phyloP scores from a whole-genome alignment of 495 filamentous ascomycete species.

The Cercophora scortea region DNA sequence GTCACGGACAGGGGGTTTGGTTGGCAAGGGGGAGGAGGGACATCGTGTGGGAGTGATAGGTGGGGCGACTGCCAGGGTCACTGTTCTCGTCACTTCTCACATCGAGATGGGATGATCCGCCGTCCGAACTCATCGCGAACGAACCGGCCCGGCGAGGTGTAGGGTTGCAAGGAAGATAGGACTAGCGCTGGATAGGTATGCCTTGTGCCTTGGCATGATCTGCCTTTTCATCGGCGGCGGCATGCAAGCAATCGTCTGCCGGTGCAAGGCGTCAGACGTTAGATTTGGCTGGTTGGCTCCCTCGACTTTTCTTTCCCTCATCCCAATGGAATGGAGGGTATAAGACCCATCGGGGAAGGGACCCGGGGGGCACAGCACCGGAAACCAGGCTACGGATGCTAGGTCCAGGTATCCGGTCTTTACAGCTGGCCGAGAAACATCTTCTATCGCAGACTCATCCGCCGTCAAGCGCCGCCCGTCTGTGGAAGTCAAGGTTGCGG shows the following conservation, averaged over 20 bases:
- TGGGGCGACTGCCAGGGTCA: constrained; percentile 2
- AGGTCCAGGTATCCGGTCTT: neutral
- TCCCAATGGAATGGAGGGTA: neutral
- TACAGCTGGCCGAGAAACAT: no score
- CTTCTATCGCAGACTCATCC: no score
- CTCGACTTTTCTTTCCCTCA: neutral
- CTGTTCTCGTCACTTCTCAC: constrained; percentile 1
- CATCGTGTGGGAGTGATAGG: neutral
- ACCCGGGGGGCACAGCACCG: neutral
- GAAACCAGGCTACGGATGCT: neutral
- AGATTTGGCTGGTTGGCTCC: neutral
- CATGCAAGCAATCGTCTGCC: neutral
- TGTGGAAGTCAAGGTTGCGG: no score
- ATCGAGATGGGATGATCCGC: neutral
- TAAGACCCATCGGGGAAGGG: no score
- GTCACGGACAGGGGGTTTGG: neutral
- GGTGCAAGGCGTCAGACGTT: neutral
- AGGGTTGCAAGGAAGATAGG: constrained; percentile 1
- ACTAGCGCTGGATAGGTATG: constrained; percentile 2
- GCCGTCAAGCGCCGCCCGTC: no score
- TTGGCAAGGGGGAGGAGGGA: neutral
- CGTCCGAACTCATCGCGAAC: constrained; percentile 7
- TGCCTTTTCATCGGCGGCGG: constrained; percentile 9
- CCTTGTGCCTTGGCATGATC: constrained; percentile 13
- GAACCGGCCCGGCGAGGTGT: constrained; percentile 16